Percentiles rank a stretch among this genome's conserved stretches.
These are phyloP conservation scores for Fraxinus baroniana DNA, from an alignment of 305 asterid genomes.

Conservation along the genomic window DNA sequence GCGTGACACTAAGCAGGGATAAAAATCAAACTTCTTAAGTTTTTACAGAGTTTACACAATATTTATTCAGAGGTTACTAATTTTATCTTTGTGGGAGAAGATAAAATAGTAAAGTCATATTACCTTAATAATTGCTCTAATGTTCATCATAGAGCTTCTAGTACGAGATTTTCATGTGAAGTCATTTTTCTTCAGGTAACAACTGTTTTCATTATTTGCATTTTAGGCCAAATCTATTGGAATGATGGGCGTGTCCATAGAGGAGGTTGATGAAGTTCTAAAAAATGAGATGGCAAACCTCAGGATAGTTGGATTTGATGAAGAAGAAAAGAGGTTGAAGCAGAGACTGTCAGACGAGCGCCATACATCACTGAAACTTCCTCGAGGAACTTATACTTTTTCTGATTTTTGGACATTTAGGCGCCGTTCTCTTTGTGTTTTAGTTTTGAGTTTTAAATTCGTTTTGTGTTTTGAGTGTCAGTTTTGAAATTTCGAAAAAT, in stretches of 20 bases:
- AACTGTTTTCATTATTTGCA: constrained; percentile 14
- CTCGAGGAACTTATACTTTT: constrained; percentile 73
- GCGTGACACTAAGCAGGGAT: not conserved
- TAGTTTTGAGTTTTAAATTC: too few species aligned
- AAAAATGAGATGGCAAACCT: constrained; percentile 55
- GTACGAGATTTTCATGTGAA: not conserved
- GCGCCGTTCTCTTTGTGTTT: too few species aligned
- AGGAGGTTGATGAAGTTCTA: constrained; percentile 75
- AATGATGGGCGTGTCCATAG: constrained; percentile 89
- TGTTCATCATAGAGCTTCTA: not conserved
- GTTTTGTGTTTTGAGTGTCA: too few species aligned
- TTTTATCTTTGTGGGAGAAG: not conserved
- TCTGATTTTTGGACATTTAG: constrained; percentile 77
- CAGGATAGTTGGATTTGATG: constrained; percentile 90
- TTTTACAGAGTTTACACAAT: not conserved
- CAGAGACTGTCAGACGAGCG: constrained; percentile 43
- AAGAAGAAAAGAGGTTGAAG: constrained; percentile 75
- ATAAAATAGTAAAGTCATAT: not conserved
- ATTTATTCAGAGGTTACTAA: not conserved
- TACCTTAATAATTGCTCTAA: not conserved
- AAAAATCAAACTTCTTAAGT: not conserved
- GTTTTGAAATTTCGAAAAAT: too few species aligned
- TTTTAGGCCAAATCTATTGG: constrained; percentile 70
- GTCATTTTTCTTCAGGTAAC: not conserved
- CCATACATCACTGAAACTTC: constrained; percentile 50